A percentile compares a stretch with the other conserved stretches of the same genome.
Evolutionary conservation across 257 asterid species (phyloP).

Genomic region (Lycium barbarum): DNA sequence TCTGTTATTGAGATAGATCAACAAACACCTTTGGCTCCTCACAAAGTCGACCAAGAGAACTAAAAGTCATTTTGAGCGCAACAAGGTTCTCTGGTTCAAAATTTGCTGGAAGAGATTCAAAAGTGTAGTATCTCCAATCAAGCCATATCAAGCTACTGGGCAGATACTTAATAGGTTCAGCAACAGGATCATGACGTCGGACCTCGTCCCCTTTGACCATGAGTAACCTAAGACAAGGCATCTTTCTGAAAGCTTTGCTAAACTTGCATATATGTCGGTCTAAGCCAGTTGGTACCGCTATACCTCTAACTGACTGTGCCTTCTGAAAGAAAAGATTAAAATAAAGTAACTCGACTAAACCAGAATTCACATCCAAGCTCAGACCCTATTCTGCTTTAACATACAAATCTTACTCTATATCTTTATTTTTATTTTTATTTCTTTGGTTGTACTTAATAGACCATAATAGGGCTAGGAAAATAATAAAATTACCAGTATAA

Average conservation of each 20-base stretch:
- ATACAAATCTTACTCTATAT: too few species aligned
- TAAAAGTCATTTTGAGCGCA: slow-evolving; percentile 1
- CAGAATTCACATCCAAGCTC: too few species aligned
- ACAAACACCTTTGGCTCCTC: not conserved
- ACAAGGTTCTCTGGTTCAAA: slow-evolving; percentile 20
- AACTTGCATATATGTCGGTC: too few species aligned
- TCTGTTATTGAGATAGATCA: not conserved
- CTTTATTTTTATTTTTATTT: too few species aligned
- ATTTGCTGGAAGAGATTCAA: not conserved
- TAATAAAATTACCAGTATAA: not conserved
- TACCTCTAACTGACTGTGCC: not conserved
- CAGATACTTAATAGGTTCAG: not conserved
- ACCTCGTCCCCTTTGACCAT: too few species aligned
- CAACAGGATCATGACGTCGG: not conserved
- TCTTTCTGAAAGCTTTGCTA: not conserved
- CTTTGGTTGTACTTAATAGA: too few species aligned
- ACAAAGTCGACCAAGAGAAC: not conserved
- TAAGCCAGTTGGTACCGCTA: not conserved
- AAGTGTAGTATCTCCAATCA: slow-evolving; percentile 4
- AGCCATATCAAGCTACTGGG: slow-evolving; percentile 7
- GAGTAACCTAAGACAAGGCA: not conserved
- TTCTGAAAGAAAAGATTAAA: not conserved
- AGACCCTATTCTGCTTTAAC: too few species aligned
- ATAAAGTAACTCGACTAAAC: not conserved
- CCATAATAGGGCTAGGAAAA: not conserved